Percentiles rank a stretch among this genome's conserved stretches.
Evolutionary conservation across 768 basidiomycete genomes (phyloP).

Genomic region (Rhizopogon sp.): DNA sequence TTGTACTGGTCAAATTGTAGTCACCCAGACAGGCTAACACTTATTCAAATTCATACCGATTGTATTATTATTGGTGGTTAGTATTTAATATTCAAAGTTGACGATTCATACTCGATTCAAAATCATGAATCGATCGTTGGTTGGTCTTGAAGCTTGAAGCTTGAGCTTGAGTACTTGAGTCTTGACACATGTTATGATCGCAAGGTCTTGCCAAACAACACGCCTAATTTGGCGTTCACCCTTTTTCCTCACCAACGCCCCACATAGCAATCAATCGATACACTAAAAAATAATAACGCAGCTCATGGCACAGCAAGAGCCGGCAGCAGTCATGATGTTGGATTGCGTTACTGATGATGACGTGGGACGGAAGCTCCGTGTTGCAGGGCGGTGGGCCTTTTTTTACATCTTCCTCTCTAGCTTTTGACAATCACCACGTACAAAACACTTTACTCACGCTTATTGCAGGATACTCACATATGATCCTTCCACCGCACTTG

Average conservation of each 20-base stretch:
- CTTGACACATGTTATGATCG: neutral
- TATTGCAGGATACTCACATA: constrained; percentile 50
- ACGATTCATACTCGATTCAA: too few relatives aligned
- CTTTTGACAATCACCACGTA: neutral
- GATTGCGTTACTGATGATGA: constrained; percentile 33
- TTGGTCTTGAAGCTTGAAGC: too few relatives aligned
- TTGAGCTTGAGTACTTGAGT: too few relatives aligned
- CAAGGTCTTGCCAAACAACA: neutral
- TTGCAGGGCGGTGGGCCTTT: constrained; percentile 51
- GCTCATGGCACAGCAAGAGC: constrained; percentile 46
- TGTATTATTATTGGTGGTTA: too few relatives aligned
- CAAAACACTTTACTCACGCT: constrained; percentile 2
- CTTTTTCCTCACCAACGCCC: neutral
- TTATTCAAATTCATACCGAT: too few relatives aligned
- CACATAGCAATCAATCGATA: neutral
- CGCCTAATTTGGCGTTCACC: neutral
- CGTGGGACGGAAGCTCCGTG: constrained; percentile 48
- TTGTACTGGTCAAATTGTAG: too few relatives aligned
- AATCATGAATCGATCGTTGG: too few relatives aligned
- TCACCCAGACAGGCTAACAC: too few relatives aligned
- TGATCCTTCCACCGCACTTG: constrained; percentile 41
- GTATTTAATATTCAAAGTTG: too few relatives aligned
- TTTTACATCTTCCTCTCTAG: constrained; percentile 4
- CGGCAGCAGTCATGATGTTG: constrained; percentile 41
- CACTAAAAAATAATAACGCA: neutral